Conservation (phyloP, 1,284 basidiomycete genomes). For the Ustilago nuda region DNA sequence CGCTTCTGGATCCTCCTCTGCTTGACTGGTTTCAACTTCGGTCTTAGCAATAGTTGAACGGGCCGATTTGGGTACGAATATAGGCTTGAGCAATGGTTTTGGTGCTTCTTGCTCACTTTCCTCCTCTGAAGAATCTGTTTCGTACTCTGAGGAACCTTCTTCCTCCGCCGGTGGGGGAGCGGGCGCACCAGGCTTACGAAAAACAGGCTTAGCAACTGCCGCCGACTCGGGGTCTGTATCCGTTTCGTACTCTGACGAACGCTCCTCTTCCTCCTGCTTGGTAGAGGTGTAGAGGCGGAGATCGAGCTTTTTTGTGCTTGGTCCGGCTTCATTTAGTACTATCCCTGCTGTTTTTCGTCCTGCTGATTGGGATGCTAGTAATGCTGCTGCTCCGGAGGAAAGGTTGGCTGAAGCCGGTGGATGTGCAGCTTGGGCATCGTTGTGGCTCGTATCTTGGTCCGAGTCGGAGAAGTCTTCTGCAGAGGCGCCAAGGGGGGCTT, state of each 20-base stretch:
- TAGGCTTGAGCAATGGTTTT: constrained; percentile 80
- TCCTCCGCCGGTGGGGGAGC: constrained; percentile 6
- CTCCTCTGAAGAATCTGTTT: constrained; percentile 73
- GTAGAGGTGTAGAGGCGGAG: constrained; percentile 14
- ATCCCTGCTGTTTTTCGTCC: constrained; percentile 26
- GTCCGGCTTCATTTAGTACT: constrained; percentile 13
- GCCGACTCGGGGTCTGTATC: constrained; percentile 72
- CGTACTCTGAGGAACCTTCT: constrained; percentile 71
- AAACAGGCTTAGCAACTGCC: constrained; percentile 43
- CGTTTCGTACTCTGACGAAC: constrained; percentile 71
- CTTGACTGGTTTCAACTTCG: constrained; percentile 6
- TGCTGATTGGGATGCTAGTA: not conserved
- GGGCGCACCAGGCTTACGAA: constrained; percentile 37
- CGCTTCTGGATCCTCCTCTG: constrained; percentile 67
- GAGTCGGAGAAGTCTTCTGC: constrained; percentile 39
- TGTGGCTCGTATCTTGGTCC: constrained; percentile 23
- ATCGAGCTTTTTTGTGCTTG: constrained; percentile 36
- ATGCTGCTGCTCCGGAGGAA: constrained; percentile 18
- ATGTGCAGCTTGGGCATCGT: constrained; percentile 1
- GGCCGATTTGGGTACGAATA: constrained; percentile 88
- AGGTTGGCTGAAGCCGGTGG: constrained; percentile 7
- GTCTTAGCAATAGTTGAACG: constrained; percentile 24
- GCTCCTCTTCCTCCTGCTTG: constrained; percentile 3
- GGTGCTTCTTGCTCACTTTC: constrained; percentile 69
- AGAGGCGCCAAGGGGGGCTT: constrained; percentile 54